Evolutionary conservation across 345 rosid species (phyloP), one percentile per base, ranked within the genome.

Genomic region (Eucalyptus shirleyi): DNA sequence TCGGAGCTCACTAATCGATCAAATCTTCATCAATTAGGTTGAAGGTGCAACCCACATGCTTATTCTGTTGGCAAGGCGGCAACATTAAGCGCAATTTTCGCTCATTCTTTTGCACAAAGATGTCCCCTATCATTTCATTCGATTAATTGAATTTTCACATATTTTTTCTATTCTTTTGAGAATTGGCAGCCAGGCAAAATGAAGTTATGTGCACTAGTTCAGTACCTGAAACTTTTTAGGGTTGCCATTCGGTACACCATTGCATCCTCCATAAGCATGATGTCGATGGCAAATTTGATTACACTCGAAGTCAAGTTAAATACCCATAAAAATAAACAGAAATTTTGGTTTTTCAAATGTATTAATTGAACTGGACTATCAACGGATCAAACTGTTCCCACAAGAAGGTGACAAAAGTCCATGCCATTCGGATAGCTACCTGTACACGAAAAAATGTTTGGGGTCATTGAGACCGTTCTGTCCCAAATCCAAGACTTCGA

Each of bases 401-500:
- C 62, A 53, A 32, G 9, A 92, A 90, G 96, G 95, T 1, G 94
- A 67, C 6, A 87, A 89, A 12, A 91, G 89, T 72, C 93, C 94
- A 12, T 96, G 98, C 93, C 93, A 28, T 7, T 88, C 92, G 86
- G 93, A 92, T 87, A 95, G 97, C 88, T 94, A 90, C 85, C 93
- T 92, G 23, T 95, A 96, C 92, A 94, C 93, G 96, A 94, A 89
- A 3, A 23, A 21, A 55, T 23, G 60, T 97, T 96, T 72, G 98
- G 97, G 21, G n/a, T 95, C 17, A 56, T 88, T 6, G 92, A 97
- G 87, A 93, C 94, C 51, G 5, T 96, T n/a, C 88, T 93, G 91
- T 97, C 99, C 24, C 98, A 97, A 88, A 97, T 97, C 89, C 98
- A 96, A 40, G 97, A 94, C 80, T 96, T 97, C 90, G 95, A 95